A percentile compares a stretch with the other conserved stretches of the same genome.
phyloP scores from a whole-genome alignment of 1,139 yeast species.

The Geotrichum siamense region DNA sequence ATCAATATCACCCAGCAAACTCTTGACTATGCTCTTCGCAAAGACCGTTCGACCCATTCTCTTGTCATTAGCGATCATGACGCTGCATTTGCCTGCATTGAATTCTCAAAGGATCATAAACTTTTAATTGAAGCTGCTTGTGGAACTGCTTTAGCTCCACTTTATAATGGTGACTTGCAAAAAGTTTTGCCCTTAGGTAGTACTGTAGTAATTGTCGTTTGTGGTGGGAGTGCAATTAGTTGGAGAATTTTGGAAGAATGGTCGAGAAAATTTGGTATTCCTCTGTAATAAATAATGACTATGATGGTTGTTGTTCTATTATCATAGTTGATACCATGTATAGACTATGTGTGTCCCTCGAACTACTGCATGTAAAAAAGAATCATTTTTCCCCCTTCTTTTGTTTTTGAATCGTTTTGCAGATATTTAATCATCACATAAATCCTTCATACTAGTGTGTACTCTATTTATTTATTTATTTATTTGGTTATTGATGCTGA shows the following conservation, averaged over 20 bases:
- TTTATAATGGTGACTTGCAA: constrained; percentile 34
- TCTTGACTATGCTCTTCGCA: constrained; percentile 39
- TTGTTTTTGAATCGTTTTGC: too few species aligned
- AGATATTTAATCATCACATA: too few species aligned
- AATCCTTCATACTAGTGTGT: too few species aligned
- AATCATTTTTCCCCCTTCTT: too few species aligned
- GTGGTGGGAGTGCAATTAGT: constrained; percentile 33
- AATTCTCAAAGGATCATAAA: constrained; percentile 45
- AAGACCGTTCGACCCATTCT: constrained; percentile 35
- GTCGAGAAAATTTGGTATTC: constrained; percentile 24
- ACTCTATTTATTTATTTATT: too few species aligned
- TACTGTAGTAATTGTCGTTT: constrained; percentile 30
- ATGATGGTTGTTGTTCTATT: too few species aligned
- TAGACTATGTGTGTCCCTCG: too few species aligned
- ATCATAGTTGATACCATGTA: too few species aligned
- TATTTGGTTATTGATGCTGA: too few species aligned
- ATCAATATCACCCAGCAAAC: constrained; percentile 48
- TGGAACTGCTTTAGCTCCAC: constrained; percentile 58
- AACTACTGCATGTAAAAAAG: too few species aligned
- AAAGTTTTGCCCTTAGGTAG: constrained; percentile 27
- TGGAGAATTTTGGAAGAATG: constrained; percentile 28
- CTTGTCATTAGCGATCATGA: constrained; percentile 49
- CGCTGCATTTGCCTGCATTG: constrained; percentile 43
- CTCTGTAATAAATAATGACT: too few species aligned
- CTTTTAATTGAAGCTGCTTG: constrained; percentile 67